Base-by-base conservation (phyloP, 129 eudicot species). In the Centrapalus pauciflorus region DNA sequence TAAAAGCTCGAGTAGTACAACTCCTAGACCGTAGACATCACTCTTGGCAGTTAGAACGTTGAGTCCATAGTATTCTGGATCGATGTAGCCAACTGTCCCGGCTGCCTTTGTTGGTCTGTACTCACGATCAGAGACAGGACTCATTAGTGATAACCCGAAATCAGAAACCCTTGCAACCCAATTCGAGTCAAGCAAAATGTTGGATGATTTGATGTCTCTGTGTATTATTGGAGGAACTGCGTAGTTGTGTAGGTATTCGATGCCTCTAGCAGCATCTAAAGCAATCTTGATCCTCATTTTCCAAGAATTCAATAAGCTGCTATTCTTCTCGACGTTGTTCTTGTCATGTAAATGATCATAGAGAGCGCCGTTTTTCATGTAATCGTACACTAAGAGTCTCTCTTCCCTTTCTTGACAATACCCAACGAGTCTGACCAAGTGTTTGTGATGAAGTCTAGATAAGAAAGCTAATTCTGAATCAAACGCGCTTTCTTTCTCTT, bases 211-310 rank as follows among this genome's bases (percentile, higher is more conserved):
- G 13, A 84, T 80, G 71, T 84, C 89, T 30, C 83, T 63, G 60
- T 84, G 89, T 12, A 84, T 84, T 11, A 84, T 77, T 19, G 89
- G 83, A 29, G 89, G 89, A 4, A 84, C 89, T 20, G 89, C 89
- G 8, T 80, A 84, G 62, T 84, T 84, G 19, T 84, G 89, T 23
- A 84, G 81, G 49, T 84, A 84, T 65, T 84, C 83, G 23, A 84
- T 70, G 16, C 89, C 89, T 51, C 85, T 80, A 2, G 89, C 80
- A 4, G 89, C 82, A 77, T 77, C 89, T 58, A 84, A 66, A 1
- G 85, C 85, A 32, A 80, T 74, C 46, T 80, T 80, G 30, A 84
- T 80, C 45, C 89, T 80, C 67, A 56, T 77, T 34, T 77, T 69
- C 89, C 89, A 84, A 4, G 81, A 80, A 66, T 80, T 77, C 43